Evolutionary conservation across 192 early-diverging fungal genomes (phyloP), one percentile per base, ranked within the genome.

Genomic region (Coemansia sp.): DNA sequence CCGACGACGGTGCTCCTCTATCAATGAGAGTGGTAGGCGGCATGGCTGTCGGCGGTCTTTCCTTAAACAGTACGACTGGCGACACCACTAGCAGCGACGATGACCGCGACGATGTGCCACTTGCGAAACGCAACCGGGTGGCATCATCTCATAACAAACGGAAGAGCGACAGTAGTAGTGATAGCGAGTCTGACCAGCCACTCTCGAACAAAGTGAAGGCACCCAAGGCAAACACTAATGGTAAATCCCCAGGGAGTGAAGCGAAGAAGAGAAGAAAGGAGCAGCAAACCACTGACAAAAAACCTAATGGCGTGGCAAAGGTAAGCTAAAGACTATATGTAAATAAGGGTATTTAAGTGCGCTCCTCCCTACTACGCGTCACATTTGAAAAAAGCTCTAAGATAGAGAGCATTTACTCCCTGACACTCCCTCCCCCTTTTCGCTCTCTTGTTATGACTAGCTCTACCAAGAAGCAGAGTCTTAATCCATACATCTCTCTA

Each of bases 141-240:
- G 11, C 51, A 31, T 19, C n/a, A 11, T 53, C 54, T 17, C 70
- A 32, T 2, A 29, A 36, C 21, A 72, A 72, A 54, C 58, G 64
- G 22, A 62, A 62, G 60, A 57, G 54, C 21, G 50, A 27, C 2
- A 63, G 22, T 24, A 58, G 51, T 54, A 74, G 71, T 55, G 73
- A 63, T 54, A 75, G 65, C 68, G 80, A 83, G 63, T 83, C 80
- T 1, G 80, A 83, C 51, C 52, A 55, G 57, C 80, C 80, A 23
- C 65, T 83, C 20, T 82, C 79, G 10, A 67, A 25, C 59, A 72
- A 75, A 57, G 68, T 74, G 21, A 69, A 64, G 52, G 58, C 60
- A 6, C 27, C 59, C 11, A 62, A 63, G 51, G 65, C 54, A 59
- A 36, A 33, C 29, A 50, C 63, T 42, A 65, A 59, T 33, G 68